phyloP scores from a whole-genome alignment of 805 yeast genomes.

The Wickerhamomyces xylosicus region DNA sequence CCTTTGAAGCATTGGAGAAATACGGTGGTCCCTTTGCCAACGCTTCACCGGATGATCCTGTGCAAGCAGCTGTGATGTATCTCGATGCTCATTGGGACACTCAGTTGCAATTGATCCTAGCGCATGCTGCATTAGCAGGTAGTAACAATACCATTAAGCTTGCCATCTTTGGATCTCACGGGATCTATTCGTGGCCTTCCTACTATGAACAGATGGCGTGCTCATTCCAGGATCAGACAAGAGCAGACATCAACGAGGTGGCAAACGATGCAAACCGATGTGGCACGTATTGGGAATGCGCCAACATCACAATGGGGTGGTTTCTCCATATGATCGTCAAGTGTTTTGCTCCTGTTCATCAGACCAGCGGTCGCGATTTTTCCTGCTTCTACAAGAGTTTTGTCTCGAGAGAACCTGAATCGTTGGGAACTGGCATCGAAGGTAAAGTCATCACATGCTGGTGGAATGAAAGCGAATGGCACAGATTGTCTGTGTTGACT shows the following conservation, averaged over 20 bases:
- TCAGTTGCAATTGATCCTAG: conserved; percentile 44
- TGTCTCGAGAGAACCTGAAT: conserved; percentile 53
- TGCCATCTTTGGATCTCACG: conserved; percentile 93
- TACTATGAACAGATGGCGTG: conserved; percentile 60
- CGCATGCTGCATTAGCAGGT: conserved; percentile 95
- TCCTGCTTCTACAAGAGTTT: conserved; percentile 73
- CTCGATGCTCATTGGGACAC: conserved; percentile 82
- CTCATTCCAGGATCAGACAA: conserved; percentile 64
- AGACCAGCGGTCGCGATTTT: conserved; percentile 79
- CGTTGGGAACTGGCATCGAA: conserved; percentile 38
- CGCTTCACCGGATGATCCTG: conserved; percentile 30
- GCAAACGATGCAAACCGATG: conserved; percentile 85
- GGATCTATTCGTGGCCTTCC: conserved; percentile 89
- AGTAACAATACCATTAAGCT: conserved; percentile 58
- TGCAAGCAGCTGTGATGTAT: conserved; percentile 76
- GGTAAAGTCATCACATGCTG: too few species aligned
- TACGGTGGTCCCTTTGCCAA: conserved; percentile 43
- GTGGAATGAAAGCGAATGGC: conserved; percentile 92
- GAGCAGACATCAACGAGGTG: conserved; percentile 53
- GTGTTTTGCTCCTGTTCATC: conserved; percentile 84
- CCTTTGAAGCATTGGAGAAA: conserved; percentile 56
- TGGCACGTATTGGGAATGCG: conserved; percentile 84
- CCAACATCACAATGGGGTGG: conserved; percentile 82
- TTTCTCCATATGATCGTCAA: conserved; percentile 96
- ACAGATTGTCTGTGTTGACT: conserved; percentile 66